These are phyloP conservation scores for Sphagnum tenellum DNA, from an alignment of 225 moss, liverwort and hornwort genomes.

Conservation along the genomic window DNA sequence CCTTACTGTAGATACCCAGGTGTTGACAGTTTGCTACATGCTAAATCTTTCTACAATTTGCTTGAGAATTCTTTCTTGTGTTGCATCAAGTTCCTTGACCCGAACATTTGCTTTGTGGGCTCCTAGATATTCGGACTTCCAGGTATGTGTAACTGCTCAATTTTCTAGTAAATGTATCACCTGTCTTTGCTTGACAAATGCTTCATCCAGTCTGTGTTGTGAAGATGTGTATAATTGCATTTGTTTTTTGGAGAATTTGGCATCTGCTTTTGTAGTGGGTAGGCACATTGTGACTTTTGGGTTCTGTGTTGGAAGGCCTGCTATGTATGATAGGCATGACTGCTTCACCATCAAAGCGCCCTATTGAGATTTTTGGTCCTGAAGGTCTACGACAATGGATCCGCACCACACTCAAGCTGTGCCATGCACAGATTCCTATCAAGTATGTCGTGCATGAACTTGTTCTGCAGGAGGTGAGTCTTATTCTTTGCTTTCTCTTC, in stretches of 20 bases:
- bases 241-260: not conserved
- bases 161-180: no score
- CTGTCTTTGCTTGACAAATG: no score
- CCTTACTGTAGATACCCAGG: constrained; percentile 13
- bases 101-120: constrained; percentile 1
- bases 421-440: constrained; percentile 71
- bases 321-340: constrained; percentile 94
- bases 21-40: no score
- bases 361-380: constrained; percentile 82
- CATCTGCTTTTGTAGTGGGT: no score
- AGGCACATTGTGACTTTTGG: constrained; percentile 2
- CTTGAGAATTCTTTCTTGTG: not conserved
- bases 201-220: no score
- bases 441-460: constrained; percentile 92
- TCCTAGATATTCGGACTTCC: constrained; percentile 93
- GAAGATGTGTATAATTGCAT: constrained; percentile 3
- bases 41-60: not conserved
- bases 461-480: constrained; percentile 48
- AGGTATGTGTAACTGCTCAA: constrained; percentile 32
- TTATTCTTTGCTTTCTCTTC: no score
- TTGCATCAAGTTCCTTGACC: constrained; percentile 28
- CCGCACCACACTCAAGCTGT: constrained; percentile 73
- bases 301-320: constrained; percentile 83
- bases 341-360: constrained; percentile 48
- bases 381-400: constrained; percentile 83